These are phyloP conservation scores for Pythium dissotocum DNA, from an alignment of 352 stramenopile species.

Conservation along the genomic window DNA sequence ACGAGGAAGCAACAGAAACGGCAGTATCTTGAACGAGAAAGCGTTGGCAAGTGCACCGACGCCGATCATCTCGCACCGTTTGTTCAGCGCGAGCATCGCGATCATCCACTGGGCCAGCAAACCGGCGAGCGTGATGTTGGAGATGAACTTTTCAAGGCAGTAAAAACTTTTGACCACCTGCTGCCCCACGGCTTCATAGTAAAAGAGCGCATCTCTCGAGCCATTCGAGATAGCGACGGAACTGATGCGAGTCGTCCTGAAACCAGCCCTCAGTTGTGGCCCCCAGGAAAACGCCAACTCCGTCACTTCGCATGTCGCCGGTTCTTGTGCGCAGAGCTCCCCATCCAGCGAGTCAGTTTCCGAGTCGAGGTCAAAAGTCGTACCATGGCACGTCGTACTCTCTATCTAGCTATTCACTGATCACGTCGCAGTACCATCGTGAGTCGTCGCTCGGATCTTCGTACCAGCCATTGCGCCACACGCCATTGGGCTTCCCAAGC, in stretches of 20 bases:
- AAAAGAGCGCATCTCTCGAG: constrained; percentile 29
- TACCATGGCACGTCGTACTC: constrained; percentile 14
- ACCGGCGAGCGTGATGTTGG: constrained; percentile 29
- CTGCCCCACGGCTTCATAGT: constrained; percentile 13
- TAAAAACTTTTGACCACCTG: constrained; percentile 33
- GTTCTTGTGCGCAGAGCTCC: too few relatives aligned
- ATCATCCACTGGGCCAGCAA: constrained; percentile 36
- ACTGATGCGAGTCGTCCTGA: constrained; percentile 4
- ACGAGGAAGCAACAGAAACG: constrained; percentile 19
- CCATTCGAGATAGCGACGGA: constrained; percentile 25
- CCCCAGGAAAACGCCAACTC: constrained; percentile 16
- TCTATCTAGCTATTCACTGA: constrained; percentile 6
- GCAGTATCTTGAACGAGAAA: constrained; percentile 21
- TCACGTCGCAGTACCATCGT: constrained; percentile 31
- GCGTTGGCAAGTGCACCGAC: constrained; percentile 23
- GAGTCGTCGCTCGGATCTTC: constrained; percentile 5
- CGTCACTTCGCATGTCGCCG: background rate
- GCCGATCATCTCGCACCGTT: constrained; percentile 6
- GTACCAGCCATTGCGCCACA: constrained; percentile 38
- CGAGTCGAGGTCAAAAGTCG: too few relatives aligned
- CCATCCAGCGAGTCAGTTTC: background rate
- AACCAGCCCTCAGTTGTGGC: background rate
- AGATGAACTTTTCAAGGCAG: constrained; percentile 32
- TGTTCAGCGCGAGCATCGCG: background rate
- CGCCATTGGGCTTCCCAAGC: constrained; percentile 22